Evolutionary conservation across 441 rosid genomes (phyloP).

Genomic region (Jatropha podagrica): DNA sequence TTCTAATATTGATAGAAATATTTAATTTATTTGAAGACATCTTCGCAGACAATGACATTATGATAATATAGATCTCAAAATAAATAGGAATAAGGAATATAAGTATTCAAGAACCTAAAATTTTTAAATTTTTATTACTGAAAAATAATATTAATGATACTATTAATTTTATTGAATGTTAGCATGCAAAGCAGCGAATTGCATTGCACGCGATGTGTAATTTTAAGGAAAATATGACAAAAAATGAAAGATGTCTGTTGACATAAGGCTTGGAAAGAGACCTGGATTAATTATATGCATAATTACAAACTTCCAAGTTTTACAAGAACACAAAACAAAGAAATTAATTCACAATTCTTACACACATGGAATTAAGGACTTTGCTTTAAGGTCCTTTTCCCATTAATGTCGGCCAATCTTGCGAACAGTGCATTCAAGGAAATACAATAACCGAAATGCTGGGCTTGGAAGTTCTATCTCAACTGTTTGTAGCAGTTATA

Average conservation of each 20-base stretch:
- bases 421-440: neutral
- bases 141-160: too few species aligned
- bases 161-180: too few species aligned
- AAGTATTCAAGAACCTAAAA: too few species aligned
- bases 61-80: too few species aligned
- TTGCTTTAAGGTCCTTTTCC: slow-evolving; percentile 1
- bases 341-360: slow-evolving; percentile 11
- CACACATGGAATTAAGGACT: slow-evolving; percentile 2
- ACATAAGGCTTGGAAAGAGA: neutral
- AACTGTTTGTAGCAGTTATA: slow-evolving; percentile 76
- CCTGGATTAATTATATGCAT: slow-evolving; percentile 9
- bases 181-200: neutral
- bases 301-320: slow-evolving; percentile 5
- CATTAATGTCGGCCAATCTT: neutral
- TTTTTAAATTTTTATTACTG: too few species aligned
- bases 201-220: neutral
- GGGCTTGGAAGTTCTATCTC: slow-evolving; percentile 28
- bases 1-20: too few species aligned
- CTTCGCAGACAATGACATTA: too few species aligned
- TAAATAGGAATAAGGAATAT: too few species aligned
- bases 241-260: neutral
- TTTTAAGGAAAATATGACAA: neutral
- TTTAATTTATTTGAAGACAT: too few species aligned
- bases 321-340: slow-evolving; percentile 4
- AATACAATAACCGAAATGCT: neutral